phyloP scores from a whole-genome alignment of 1,284 basidiomycete genomes.

The Agroathelia rolfsii region DNA sequence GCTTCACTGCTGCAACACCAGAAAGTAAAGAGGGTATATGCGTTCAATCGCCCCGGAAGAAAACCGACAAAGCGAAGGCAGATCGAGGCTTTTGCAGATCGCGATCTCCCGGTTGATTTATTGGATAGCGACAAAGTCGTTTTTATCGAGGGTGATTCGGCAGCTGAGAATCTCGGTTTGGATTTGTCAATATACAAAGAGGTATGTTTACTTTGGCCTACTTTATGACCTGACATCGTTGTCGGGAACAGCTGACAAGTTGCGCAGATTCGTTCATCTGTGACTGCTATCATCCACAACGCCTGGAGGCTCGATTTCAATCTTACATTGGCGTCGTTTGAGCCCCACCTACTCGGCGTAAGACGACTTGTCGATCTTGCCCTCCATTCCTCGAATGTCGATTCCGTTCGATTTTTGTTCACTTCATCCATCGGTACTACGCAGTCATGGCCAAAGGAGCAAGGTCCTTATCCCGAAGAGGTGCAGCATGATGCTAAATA shows the following conservation, averaged over 20 bases:
- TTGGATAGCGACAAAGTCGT: slow-evolving; percentile 20
- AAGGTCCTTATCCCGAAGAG: slow-evolving; percentile 19
- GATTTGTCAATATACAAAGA: slow-evolving; percentile 17
- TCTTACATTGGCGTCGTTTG: slow-evolving; percentile 16
- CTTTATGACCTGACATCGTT: background rate
- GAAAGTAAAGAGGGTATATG: slow-evolving; percentile 16
- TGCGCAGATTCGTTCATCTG: slow-evolving; percentile 8
- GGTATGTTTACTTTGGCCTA: slow-evolving; percentile 13
- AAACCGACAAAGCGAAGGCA: too few relatives aligned
- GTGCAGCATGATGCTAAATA: slow-evolving; percentile 13
- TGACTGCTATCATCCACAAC: slow-evolving; percentile 16
- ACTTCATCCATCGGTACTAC: slow-evolving; percentile 24
- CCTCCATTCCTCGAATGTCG: slow-evolving; percentile 15
- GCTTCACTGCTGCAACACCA: slow-evolving; percentile 14
- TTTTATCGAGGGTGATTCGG: slow-evolving; percentile 24
- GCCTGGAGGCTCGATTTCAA: slow-evolving; percentile 29
- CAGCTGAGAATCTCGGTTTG: slow-evolving; percentile 21
- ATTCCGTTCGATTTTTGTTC: slow-evolving; percentile 21
- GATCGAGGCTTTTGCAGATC: slow-evolving; percentile 17
- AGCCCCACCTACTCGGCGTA: slow-evolving; percentile 13
- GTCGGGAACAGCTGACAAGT: too few relatives aligned
- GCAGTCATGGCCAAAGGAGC: slow-evolving; percentile 20
- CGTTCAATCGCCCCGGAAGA: slow-evolving; percentile 18
- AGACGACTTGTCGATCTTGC: slow-evolving; percentile 19
- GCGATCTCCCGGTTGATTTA: slow-evolving; percentile 20